Base-by-base conservation (phyloP, 23 red algal genomes). In the Rhodosorus marinus region DNA sequence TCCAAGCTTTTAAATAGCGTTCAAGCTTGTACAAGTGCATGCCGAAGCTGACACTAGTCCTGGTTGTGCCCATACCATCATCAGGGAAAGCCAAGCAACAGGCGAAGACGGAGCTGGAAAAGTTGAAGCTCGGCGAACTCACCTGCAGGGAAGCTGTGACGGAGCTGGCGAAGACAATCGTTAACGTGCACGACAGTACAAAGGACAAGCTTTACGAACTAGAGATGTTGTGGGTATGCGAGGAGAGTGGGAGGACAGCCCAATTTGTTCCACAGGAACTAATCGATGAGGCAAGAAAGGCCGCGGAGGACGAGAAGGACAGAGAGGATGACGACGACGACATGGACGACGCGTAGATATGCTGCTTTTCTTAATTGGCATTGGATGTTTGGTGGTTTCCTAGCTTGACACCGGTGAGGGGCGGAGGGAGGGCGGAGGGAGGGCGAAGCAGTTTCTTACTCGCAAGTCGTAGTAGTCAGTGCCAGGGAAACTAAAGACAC, bases 141-240 rank as follows among this genome's bases (percentile, higher is more conserved):
- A 33, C 64, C 24, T 80, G 71, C 51, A 55, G 76, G 34, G 51
- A 83, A 40, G 90, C 79, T 17, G 38, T 98, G 15, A 74, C 70
- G 6, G 79, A 84, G 35, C 43, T 98, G 8, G 79, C 90, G 9
- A 72, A 57, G 32, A 78, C 86, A 47, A 57, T 98, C 25, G 67
- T 83, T 24, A 55, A 36, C 14, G 62, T 74, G 1, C 90, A 77
- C 51, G 90, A 98, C 67, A 75, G 81, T 26, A 50, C 55, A 20
- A 98, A 85, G 59, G 90, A 98, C 43, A 98, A 98, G 64, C 71
- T 72, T 24, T 80, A 80, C 59, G 90, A 98, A 60, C 49, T 98
- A n/a, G 90, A 98, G 62, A 98, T 98, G 90, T 58, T 80, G 19
- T 74, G 64, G 79, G 65, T 98, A 2, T 33, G 33, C 15, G 62